Percentiles rank a stretch among this genome's conserved stretches.
Evolutionary conservation across 1,284 basidiomycete genomes (phyloP).

Genomic region (Malassezia yamatoensis): DNA sequence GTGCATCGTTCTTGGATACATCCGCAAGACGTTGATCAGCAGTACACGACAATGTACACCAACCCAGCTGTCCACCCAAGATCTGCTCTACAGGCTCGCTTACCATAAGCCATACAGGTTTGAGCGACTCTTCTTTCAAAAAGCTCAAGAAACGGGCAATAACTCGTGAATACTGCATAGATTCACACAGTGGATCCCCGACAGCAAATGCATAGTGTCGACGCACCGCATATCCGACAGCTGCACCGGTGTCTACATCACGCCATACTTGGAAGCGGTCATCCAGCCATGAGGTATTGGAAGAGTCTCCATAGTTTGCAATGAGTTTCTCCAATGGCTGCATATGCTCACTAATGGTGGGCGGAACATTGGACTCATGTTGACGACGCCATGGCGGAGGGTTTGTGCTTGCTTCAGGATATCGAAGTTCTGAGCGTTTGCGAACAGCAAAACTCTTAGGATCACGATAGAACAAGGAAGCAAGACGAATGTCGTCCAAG

Average conservation of each 20-base stretch:
- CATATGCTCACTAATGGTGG: conserved; percentile 14
- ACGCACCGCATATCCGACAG: conserved; percentile 51
- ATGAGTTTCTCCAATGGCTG: conserved; percentile 51
- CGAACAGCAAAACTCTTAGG: conserved; percentile 35
- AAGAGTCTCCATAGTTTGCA: conserved; percentile 55
- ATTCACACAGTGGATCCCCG: conserved; percentile 54
- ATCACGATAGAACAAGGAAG: conserved; percentile 44
- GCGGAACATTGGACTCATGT: background rate
- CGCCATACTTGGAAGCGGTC: conserved; percentile 56
- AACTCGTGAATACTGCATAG: conserved; percentile 51
- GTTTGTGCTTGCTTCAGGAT: conserved; percentile 39
- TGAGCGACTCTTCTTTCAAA: conserved; percentile 48
- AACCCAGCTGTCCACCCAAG: conserved; percentile 52
- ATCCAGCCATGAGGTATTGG: conserved; percentile 56
- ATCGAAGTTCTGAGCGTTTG: conserved; percentile 26
- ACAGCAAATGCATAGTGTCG: conserved; percentile 51
- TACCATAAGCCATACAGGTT: conserved; percentile 55
- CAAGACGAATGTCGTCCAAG: conserved; percentile 41
- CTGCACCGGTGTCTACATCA: conserved; percentile 52
- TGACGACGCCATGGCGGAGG: conserved; percentile 32
- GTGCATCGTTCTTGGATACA: conserved; percentile 49
- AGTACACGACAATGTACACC: conserved; percentile 54
- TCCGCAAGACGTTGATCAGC: conserved; percentile 56
- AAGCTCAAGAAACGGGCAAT: conserved; percentile 50
- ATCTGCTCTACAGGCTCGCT: conserved; percentile 52